Conservation (phyloP, 2,329 filamentous ascomycete genomes). For the Dothiorella sarmentorum region DNA sequence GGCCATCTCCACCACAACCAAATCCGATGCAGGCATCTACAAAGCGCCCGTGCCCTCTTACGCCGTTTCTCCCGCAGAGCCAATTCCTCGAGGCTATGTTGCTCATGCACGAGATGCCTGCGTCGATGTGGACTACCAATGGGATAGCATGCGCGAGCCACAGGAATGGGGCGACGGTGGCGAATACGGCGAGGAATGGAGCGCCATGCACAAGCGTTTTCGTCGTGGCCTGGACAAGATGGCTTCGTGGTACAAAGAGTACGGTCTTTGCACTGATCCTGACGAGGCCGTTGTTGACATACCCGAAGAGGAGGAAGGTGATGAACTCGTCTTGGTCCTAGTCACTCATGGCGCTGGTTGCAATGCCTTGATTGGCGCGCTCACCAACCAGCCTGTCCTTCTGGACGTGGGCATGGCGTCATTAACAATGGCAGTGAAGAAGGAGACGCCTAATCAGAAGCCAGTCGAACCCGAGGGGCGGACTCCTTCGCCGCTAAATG, state of each 20-base stretch:
- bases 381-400: conserved; percentile 87
- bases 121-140: conserved; percentile 84
- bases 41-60: conserved; percentile 76
- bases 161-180: conserved; percentile 86
- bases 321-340: conserved; percentile 74
- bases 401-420: conserved; percentile 88
- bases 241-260: conserved; percentile 73
- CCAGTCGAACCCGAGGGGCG: conserved; percentile 12
- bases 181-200: conserved; percentile 90
- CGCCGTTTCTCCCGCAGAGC: conserved; percentile 73
- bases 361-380: conserved; percentile 88
- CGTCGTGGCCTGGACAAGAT: conserved; percentile 73
- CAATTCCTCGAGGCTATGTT: conserved; percentile 84
- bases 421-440: conserved; percentile 70
- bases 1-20: conserved; percentile 25
- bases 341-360: conserved; percentile 95
- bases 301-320: conserved; percentile 46
- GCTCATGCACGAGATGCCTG: conserved; percentile 87
- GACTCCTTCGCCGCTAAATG: conserved; percentile 27
- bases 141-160: conserved; percentile 83
- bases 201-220: conserved; percentile 88
- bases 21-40: conserved; percentile 49
- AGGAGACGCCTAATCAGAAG: conserved; percentile 29
- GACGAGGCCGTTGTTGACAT: conserved; percentile 28
- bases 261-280: conserved; percentile 42